These are phyloP conservation scores for Vachellia collinsii DNA, from an alignment of 306 rosid species.

Conservation along the genomic window DNA sequence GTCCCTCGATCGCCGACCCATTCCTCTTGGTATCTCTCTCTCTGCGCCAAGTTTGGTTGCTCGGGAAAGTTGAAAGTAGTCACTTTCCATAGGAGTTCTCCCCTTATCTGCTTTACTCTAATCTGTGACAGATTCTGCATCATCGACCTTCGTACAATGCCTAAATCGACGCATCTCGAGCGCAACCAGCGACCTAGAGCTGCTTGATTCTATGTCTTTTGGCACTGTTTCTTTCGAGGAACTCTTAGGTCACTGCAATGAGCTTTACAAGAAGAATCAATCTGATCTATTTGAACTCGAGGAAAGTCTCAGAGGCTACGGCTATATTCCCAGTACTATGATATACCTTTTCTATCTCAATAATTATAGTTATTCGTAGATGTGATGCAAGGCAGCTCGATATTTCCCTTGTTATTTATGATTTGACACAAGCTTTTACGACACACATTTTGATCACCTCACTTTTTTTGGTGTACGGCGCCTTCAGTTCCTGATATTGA, in stretches of 20 bases:
- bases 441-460: neutral
- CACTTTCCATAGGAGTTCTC: neutral
- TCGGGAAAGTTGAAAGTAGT: neutral
- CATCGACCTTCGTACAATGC: slow-evolving; percentile 76
- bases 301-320: slow-evolving; percentile 52
- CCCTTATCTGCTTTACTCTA: neutral
- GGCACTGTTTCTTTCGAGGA: slow-evolving; percentile 89
- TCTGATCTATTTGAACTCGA: slow-evolving; percentile 56
- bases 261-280: slow-evolving; percentile 73
- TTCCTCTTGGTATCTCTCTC: slow-evolving; percentile 73
- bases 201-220: slow-evolving; percentile 75
- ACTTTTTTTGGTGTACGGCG: neutral
- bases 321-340: slow-evolving; percentile 55
- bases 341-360: neutral
- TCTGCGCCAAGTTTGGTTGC: neutral
- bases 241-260: slow-evolving; percentile 87
- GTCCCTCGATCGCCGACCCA: slow-evolving; percentile 79
- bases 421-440: neutral
- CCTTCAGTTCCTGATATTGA: slow-evolving; percentile 52
- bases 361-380: neutral
- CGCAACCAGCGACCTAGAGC: slow-evolving; percentile 63
- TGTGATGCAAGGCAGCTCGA: neutral
- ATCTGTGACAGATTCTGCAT: slow-evolving; percentile 63
- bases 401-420: neutral
- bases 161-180: slow-evolving; percentile 73